phyloP scores from a whole-genome alignment of 768 basidiomycete genomes.

The Crassisporium funariophilum region DNA sequence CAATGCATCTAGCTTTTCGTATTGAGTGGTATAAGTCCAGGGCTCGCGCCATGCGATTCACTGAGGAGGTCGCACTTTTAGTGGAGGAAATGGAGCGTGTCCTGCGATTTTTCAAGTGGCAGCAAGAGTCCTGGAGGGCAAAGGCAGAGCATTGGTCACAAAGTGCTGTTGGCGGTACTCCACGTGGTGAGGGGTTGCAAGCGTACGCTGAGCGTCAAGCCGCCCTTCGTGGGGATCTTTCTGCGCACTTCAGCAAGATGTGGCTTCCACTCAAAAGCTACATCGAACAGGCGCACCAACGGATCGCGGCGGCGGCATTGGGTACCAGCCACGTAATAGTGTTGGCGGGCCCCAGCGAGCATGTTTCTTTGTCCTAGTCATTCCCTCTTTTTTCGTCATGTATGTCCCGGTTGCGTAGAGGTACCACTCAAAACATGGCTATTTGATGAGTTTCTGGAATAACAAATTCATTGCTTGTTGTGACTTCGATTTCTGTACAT shows the following conservation, averaged over 20 bases:
- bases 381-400: too few relatives aligned
- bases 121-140: slow-evolving; percentile 18
- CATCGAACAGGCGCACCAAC: too few relatives aligned
- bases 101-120: slow-evolving; percentile 22
- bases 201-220: background rate
- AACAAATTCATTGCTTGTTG: too few relatives aligned
- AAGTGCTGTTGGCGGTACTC: background rate
- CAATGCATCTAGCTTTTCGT: slow-evolving; percentile 3
- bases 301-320: too few relatives aligned
- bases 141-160: background rate
- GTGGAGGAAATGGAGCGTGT: slow-evolving; percentile 29
- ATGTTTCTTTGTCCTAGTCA: too few relatives aligned
- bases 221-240: background rate
- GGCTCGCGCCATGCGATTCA: slow-evolving; percentile 16
- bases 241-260: background rate
- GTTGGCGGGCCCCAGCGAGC: too few relatives aligned
- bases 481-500: too few relatives aligned
- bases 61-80: slow-evolving; percentile 24
- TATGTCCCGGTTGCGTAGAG: too few relatives aligned
- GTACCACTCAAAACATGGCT: too few relatives aligned
- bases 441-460: too few relatives aligned
- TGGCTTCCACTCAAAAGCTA: background rate
- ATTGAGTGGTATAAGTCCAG: slow-evolving; percentile 24
- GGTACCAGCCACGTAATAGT: too few relatives aligned
- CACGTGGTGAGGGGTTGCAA: background rate